Conservation (phyloP, 2,329 filamentous ascomycete species). For the Dactylonectria estremocensis region DNA sequence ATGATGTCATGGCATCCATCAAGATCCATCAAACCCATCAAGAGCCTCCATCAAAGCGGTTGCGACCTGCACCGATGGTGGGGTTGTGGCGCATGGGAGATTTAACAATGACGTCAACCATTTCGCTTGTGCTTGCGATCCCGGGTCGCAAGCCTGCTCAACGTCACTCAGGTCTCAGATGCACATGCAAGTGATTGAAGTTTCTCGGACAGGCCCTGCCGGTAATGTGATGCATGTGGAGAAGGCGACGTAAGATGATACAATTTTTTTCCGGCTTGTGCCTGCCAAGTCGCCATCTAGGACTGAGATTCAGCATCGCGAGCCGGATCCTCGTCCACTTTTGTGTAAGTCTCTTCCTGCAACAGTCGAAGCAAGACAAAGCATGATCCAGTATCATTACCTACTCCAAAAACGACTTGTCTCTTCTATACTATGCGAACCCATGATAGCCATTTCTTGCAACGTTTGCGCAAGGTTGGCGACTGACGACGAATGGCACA, state of each 20-base stretch:
- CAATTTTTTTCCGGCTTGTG: constrained; percentile 21
- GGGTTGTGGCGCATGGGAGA: constrained; percentile 17
- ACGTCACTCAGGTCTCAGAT: constrained; percentile 1
- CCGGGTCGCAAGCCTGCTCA: not conserved
- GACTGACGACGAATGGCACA: too few relatives aligned
- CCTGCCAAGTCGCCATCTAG: not conserved
- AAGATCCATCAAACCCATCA: constrained; percentile 11
- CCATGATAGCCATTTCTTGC: too few relatives aligned
- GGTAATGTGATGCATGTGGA: not conserved
- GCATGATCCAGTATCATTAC: too few relatives aligned
- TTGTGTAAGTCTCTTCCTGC: too few relatives aligned
- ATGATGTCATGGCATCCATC: constrained; percentile 44
- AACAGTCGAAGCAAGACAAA: too few relatives aligned
- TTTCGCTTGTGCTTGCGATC: not conserved
- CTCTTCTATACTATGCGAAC: too few relatives aligned
- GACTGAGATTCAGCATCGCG: constrained; percentile 32
- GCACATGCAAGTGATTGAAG: not conserved
- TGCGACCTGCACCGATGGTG: not conserved
- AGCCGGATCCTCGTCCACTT: not conserved
- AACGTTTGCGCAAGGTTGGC: too few relatives aligned
- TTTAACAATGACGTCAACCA: constrained; percentile 28
- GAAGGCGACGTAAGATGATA: constrained; percentile 38
- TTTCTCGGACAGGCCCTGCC: not conserved
- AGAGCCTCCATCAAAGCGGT: not conserved
- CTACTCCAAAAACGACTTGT: too few relatives aligned